phyloP scores from a whole-genome alignment of 106 monocot genomes.

The Agapanthus africanus region DNA sequence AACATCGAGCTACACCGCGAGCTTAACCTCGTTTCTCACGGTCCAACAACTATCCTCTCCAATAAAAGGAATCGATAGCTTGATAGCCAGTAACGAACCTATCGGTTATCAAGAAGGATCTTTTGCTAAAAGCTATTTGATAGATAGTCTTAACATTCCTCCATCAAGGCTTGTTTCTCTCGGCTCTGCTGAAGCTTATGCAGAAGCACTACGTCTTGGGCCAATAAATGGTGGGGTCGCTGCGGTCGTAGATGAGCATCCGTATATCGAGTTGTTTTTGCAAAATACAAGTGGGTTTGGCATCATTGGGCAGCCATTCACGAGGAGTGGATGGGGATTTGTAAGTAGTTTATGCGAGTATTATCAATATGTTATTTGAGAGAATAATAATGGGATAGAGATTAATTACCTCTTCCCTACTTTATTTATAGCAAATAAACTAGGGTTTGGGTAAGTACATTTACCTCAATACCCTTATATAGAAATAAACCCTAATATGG shows the following conservation, averaged over 20 bases:
- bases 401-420: no score
- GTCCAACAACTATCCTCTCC: conserved; percentile 60
- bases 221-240: conserved; percentile 63
- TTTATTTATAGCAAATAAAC: no score
- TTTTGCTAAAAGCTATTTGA: conserved; percentile 50
- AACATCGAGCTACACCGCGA: conserved; percentile 78
- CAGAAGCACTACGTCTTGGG: conserved; percentile 22
- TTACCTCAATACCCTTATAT: no score
- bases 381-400: no score
- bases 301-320: conserved; percentile 52
- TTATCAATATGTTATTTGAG: no score
- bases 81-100: conserved; percentile 46
- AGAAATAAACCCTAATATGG: no score
- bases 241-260: conserved; percentile 67
- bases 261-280: conserved; percentile 55
- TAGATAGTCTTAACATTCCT: conserved; percentile 32
- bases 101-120: conserved; percentile 67
- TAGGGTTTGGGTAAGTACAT: no score
- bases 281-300: conserved; percentile 30
- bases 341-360: no score
- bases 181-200: conserved; percentile 34
- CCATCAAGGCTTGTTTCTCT: conserved; percentile 44
- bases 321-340: conserved; percentile 73
- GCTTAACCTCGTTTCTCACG: conserved; percentile 68
- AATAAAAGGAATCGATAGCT: conserved; percentile 58